phyloP scores from a whole-genome alignment of 2,329 filamentous ascomycete species.

The Clonostachys rosea region DNA sequence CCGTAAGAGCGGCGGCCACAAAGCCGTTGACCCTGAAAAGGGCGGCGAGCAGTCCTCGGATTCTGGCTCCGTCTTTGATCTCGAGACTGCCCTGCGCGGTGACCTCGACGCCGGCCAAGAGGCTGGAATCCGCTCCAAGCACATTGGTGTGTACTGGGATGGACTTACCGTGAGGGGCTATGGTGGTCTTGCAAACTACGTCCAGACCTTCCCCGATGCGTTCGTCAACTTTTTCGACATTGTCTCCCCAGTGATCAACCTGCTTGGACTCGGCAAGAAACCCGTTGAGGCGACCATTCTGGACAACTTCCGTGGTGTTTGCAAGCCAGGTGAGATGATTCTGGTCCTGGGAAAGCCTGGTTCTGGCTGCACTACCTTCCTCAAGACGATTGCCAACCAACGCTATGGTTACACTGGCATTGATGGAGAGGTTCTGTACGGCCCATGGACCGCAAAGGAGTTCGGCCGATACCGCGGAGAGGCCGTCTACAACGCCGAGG shows the following conservation, averaged over 20 bases:
- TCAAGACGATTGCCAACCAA: slow-evolving; percentile 66
- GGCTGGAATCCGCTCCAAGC: slow-evolving; percentile 76
- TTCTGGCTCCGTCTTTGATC: slow-evolving; percentile 57
- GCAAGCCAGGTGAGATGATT: slow-evolving; percentile 83
- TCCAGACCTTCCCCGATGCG: slow-evolving; percentile 72
- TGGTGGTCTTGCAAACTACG: slow-evolving; percentile 69
- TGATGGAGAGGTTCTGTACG: slow-evolving; percentile 70
- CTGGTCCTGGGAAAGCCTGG: slow-evolving; percentile 77
- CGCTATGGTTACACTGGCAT: slow-evolving; percentile 50
- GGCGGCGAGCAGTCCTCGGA: slow-evolving; percentile 22
- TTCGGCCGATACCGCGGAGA: slow-evolving; percentile 77
- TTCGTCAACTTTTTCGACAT: slow-evolving; percentile 75
- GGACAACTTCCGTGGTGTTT: slow-evolving; percentile 64
- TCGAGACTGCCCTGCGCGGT: slow-evolving; percentile 70
- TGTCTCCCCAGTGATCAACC: slow-evolving; percentile 55
- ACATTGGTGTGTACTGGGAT: slow-evolving; percentile 78
- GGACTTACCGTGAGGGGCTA: slow-evolving; percentile 70
- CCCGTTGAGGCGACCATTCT: slow-evolving; percentile 70
- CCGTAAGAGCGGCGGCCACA: slow-evolving; percentile 13
- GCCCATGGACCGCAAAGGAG: slow-evolving; percentile 65
- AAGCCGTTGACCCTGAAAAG: background rate
- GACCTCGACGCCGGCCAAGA: slow-evolving; percentile 66
- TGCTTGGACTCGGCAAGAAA: slow-evolving; percentile 64
- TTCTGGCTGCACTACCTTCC: slow-evolving; percentile 65
- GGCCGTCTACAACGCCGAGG: slow-evolving; percentile 74